These are phyloP conservation scores for Gossypium trilobum DNA, from an alignment of 441 rosid species.

Conservation along the genomic window DNA sequence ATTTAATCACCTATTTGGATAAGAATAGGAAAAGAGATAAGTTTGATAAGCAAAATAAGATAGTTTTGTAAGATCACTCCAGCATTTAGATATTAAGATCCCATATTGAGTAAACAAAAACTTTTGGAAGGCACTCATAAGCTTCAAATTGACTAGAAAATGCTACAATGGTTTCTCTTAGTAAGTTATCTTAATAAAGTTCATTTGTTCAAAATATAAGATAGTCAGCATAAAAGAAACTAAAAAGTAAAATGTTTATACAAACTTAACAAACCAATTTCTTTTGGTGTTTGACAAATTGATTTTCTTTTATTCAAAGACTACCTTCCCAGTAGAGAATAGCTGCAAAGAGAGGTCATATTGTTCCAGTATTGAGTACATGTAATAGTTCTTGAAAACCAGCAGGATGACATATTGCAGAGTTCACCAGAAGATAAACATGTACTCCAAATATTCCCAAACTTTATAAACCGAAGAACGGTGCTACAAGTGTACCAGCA, in stretches of 20 bases:
- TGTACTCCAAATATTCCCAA: not conserved
- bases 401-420: not conserved
- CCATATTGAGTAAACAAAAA: not conserved
- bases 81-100: not conserved
- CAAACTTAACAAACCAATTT: not conserved
- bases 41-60: not conserved
- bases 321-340: not conserved
- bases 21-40: not conserved
- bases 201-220: not conserved
- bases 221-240: not conserved
- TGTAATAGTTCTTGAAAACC: not conserved
- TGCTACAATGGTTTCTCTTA: not conserved
- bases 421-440: not conserved
- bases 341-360: not conserved
- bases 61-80: not conserved
- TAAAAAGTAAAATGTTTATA: not conserved
- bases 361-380: not conserved
- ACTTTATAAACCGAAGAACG: not conserved
- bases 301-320: not conserved
- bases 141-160: not conserved
- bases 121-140: not conserved
- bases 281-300: not conserved
- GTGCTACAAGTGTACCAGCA: not conserved
- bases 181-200: not conserved
- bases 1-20: conserved; percentile 20